Evolutionary conservation across 805 yeast species (phyloP), one percentile per base, ranked within the genome.

Genomic region (Cyberlindnera americana): DNA sequence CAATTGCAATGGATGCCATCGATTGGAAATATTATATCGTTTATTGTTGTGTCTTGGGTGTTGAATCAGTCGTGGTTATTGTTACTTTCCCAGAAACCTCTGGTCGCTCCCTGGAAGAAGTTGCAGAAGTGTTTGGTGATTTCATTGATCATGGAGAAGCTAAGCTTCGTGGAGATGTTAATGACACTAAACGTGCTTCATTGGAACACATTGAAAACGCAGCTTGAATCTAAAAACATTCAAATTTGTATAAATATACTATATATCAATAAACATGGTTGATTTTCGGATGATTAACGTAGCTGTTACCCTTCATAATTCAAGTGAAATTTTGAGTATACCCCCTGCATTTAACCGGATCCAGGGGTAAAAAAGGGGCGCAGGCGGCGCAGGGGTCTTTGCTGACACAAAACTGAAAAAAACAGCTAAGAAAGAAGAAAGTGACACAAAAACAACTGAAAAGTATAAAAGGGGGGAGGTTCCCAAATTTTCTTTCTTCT

Each of bases 201-300:
- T 12, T 32, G 8, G 43, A 42, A 13, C 46, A 42, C 19, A 31
- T 32, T 27, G 46, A 42, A 17, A 13, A 35, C 11, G 31, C 32
- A 17, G 32, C 22, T 29, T 9, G 4, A 29, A 7, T 21, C n/a
- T n/a, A n/a, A n/a, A n/a, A n/a, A n/a, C n/a, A n/a, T n/a, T n/a
- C n/a, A n/a, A n/a, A n/a, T n/a, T n/a, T n/a, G n/a, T 14, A 10
- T 12, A 26, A 6, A n/a, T 26, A 26, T n/a, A n/a, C 15, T 12
- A 26, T n/a, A 26, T n/a, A 26, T 26, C 29, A 6, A 26, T n/a
- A 26, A 6, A 26, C 11, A 8, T 22, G 11, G 8, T 8, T 22
- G 24, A 8, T 22, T 22, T 22, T 22, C n/a, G n/a, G n/a, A n/a
- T n/a, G n/a, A n/a, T n/a, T n/a, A n/a, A n/a, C n/a, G n/a, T n/a